Evolutionary conservation across 2,329 filamentous ascomycete genomes (phyloP).

Genomic region (Dactylellina drechsleri): DNA sequence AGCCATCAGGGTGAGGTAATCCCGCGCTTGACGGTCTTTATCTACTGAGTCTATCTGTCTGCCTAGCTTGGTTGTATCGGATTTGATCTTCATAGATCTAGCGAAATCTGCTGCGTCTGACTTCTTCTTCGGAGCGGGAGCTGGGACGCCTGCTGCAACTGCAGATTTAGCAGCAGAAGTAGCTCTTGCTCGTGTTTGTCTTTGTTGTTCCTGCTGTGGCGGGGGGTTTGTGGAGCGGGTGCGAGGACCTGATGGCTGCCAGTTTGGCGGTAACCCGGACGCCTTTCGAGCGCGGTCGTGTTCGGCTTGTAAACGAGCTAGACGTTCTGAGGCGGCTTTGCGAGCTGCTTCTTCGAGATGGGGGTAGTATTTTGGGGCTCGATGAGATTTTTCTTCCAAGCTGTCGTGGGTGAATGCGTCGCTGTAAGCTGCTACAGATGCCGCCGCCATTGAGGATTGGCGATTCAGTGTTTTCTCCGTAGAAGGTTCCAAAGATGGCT

Average conservation of each 20-base stretch:
- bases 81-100: conserved; percentile 47
- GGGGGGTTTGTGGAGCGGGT: conserved; percentile 19
- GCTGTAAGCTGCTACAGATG: conserved; percentile 38
- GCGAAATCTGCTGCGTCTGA: conserved; percentile 39
- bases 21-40: conserved; percentile 45
- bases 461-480: conserved; percentile 12
- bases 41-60: conserved; percentile 46
- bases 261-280: conserved; percentile 43
- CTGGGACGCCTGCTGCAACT: not conserved
- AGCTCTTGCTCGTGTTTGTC: not conserved
- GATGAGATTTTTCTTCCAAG: conserved; percentile 22
- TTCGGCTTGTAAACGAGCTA: conserved; percentile 44
- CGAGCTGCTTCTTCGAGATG: conserved; percentile 54
- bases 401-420: conserved; percentile 29
- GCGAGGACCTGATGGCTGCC: conserved; percentile 27
- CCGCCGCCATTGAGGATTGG: conserved; percentile 28
- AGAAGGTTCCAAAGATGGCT: conserved; percentile 4
- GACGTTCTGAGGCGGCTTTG: conserved; percentile 45
- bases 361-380: conserved; percentile 44
- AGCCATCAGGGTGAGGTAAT: conserved; percentile 38
- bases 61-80: conserved; percentile 41
- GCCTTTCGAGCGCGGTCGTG: conserved; percentile 49
- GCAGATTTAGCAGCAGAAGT: conserved; percentile 9
- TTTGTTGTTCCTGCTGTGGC: conserved; percentile 2
- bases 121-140: not conserved